A percentile compares a stretch with the other conserved stretches of the same genome.
phyloP scores from a whole-genome alignment of 345 rosid species.

The Ailanthus altissimus region DNA sequence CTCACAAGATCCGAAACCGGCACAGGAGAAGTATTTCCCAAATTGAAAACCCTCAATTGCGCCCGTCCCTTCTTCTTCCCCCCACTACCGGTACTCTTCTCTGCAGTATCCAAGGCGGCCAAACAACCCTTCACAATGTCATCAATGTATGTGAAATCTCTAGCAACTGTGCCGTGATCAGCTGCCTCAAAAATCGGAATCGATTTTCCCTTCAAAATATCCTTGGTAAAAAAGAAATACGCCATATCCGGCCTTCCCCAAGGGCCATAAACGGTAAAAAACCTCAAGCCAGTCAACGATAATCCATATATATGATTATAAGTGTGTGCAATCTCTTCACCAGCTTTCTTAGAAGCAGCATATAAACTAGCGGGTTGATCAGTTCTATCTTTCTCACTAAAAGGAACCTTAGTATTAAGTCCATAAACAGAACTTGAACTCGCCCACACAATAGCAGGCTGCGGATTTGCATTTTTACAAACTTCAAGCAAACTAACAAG shows the following conservation, averaged over 20 bases:
- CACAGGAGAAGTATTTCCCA: constrained; percentile 94
- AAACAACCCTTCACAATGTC: constrained; percentile 93
- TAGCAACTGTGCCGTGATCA: constrained; percentile 72
- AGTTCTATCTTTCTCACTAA: constrained; percentile 83
- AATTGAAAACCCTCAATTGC: constrained; percentile 79
- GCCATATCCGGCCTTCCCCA: constrained; percentile 99
- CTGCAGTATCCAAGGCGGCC: constrained; percentile 80
- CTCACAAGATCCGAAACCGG: constrained; percentile 80
- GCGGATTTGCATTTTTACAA: constrained; percentile 75
- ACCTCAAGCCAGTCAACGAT: constrained; percentile 79
- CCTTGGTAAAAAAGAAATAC: constrained; percentile 84
- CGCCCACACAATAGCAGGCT: constrained; percentile 91
- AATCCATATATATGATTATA: constrained; percentile 87
- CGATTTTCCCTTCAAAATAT: constrained; percentile 66
- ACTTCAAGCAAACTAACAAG: constrained; percentile 75
- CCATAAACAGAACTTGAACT: constrained; percentile 88
- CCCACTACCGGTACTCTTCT: constrained; percentile 91
- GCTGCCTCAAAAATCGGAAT: constrained; percentile 72
- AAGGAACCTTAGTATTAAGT: constrained; percentile 82
- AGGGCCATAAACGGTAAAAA: constrained; percentile 89
- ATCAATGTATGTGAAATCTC: constrained; percentile 94
- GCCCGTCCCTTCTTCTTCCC: constrained; percentile 92
- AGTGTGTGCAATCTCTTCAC: constrained; percentile 94
- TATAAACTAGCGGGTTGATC: constrained; percentile 95
- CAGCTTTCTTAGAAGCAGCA: constrained; percentile 93